Base-by-base conservation (phyloP, 2,329 filamentous ascomycete species). In the Fusarium sp. region DNA sequence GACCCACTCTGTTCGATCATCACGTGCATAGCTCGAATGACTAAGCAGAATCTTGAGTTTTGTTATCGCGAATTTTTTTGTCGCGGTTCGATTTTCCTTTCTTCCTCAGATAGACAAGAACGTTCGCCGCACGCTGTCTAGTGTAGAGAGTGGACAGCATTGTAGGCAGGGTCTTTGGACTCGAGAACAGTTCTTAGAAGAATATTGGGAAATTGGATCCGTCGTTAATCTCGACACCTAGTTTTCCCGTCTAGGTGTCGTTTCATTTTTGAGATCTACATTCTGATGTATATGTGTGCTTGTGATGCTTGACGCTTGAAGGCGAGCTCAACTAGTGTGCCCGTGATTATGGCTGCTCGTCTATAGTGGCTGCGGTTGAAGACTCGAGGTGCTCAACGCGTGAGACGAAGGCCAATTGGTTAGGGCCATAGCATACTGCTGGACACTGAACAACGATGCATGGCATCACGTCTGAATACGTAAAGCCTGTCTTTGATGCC, bases 221-320 rank as follows among this genome's bases (percentile, higher is more conserved):
- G 83, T 88, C 86, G 86, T 88, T 88, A 88, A 88, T 88, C 86
- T 85, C 86, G 85, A 82, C 85, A 83, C 77, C 83, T 83, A 83
- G 82, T 82, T 80, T 66, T 62, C 81, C 84, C 81, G 83, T 88
- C 86, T 85, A 84, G 81, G 81, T 84, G 83, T 81, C 84, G 86
- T 88, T 88, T 88, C 86, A 88, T 87, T 86, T 83, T 83, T 83
- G 86, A 86, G 86, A 88, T 88, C 86, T 87, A 88, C 86, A 88
- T 86, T 82, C 71, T 64, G n/a, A 67, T 25, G 37, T 23, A 28
- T 28, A 15, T 21, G 40, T 38, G n/a, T 58, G 30, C 19, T 12
- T 11, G 19, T 47, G 40, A 23, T 21, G 3, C 11, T 7, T 15
- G 23, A n/a, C 4, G 13, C 18, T 23, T 15, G 19, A 28, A 40